A percentile compares a stretch with the other conserved stretches of the same genome.
Evolutionary conservation across 805 yeast species (phyloP).

Genomic region (Helenozyma rhizophorensis): DNA sequence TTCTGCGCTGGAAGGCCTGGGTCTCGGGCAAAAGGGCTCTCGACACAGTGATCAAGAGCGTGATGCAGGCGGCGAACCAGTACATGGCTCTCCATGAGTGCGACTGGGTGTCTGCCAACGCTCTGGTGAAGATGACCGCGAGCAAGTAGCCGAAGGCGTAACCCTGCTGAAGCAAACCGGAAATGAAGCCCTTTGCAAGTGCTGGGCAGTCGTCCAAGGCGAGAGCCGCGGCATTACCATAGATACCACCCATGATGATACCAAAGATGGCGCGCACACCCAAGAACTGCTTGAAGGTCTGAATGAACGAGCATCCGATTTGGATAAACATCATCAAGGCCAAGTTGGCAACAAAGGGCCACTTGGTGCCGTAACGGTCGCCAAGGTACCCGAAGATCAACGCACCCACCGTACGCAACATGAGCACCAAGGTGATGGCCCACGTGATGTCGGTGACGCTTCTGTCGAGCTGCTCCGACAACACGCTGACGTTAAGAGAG

Average conservation of each 20-base stretch:
- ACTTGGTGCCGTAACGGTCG: slow-evolving; percentile 9
- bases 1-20: slow-evolving; percentile 4
- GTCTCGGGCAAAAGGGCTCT: slow-evolving; percentile 9
- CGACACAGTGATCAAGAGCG: slow-evolving; percentile 2
- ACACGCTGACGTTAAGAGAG: slow-evolving; percentile 4
- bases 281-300: slow-evolving; percentile 6
- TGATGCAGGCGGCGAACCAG: slow-evolving; percentile 7
- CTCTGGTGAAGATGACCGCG: slow-evolving; percentile 10
- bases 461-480: slow-evolving; percentile 4
- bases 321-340: slow-evolving; percentile 5
- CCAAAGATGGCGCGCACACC: slow-evolving; percentile 10
- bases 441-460: slow-evolving; percentile 9
- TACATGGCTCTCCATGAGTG: slow-evolving; percentile 10
- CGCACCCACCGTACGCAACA: slow-evolving; percentile 11
- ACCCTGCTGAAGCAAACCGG: slow-evolving; percentile 10
- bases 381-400: slow-evolving; percentile 9
- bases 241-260: slow-evolving; percentile 12
- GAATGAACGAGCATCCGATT: slow-evolving; percentile 7
- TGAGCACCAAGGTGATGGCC: slow-evolving; percentile 11
- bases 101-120: slow-evolving; percentile 9
- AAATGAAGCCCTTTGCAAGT: slow-evolving; percentile 9
- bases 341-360: slow-evolving; percentile 11
- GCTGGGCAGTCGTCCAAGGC: slow-evolving; percentile 12
- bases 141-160: slow-evolving; percentile 11
- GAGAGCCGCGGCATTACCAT: slow-evolving; percentile 9